Evolutionary conservation across 257 asterid species (phyloP).

Genomic region (Capsicum chinense): DNA sequence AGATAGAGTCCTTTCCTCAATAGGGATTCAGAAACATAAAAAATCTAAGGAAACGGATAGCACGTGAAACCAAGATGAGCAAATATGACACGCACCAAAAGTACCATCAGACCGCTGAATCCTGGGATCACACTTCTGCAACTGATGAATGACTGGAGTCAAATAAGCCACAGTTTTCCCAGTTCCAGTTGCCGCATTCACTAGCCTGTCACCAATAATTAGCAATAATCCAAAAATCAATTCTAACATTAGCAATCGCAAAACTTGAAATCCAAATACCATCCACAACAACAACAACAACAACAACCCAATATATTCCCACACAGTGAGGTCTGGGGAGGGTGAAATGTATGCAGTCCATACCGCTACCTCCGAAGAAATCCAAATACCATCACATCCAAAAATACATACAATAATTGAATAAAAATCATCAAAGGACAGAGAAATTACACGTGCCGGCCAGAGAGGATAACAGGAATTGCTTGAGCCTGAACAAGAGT

Average conservation of each 20-base stretch:
- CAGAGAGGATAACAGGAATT: conserved; percentile 81
- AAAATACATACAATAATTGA: not conserved
- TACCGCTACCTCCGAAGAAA: too few species aligned
- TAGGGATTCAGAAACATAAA: not conserved
- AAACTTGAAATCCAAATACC: not conserved
- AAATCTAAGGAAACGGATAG: not conserved
- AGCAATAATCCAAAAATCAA: conserved; percentile 27
- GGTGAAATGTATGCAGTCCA: too few species aligned
- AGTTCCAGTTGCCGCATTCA: conserved; percentile 95
- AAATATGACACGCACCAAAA: conserved; percentile 64
- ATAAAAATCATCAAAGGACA: not conserved
- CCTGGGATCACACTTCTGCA: conserved; percentile 63
- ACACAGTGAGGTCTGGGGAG: too few species aligned
- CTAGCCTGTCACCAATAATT: conserved; percentile 61
- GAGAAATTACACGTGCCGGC: conserved; percentile 77
- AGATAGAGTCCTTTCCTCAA: not conserved
- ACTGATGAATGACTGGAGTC: conserved; percentile 79
- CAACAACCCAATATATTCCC: too few species aligned
- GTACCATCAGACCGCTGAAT: conserved; percentile 89
- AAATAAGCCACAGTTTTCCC: conserved; percentile 95
- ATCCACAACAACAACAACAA: not conserved
- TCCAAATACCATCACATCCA: not conserved
- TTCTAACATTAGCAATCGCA: not conserved
- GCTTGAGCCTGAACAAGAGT: conserved; percentile 90
- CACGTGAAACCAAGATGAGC: not conserved